Evolutionary conservation across 176 grass and related monocot species (phyloP).

Genomic region (Eleusine indica): DNA sequence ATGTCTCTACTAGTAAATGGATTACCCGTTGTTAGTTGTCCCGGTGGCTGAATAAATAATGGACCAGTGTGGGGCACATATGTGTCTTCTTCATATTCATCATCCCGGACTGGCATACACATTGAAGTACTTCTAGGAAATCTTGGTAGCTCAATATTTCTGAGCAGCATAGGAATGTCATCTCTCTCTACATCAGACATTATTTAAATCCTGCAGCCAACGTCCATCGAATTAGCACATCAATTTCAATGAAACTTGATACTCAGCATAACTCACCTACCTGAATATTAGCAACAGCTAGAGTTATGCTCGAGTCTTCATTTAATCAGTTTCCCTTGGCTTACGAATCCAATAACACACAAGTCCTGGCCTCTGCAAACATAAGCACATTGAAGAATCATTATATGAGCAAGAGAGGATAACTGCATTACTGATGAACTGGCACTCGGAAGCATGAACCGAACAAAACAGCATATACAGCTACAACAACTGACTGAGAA

Average conservation of each 20-base stretch:
- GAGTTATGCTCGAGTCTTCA: constrained; percentile 9
- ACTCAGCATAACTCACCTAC: neutral
- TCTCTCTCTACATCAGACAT: constrained; percentile 82
- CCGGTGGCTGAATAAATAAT: constrained; percentile 48
- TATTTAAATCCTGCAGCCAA: constrained; percentile 41
- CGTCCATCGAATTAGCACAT: neutral
- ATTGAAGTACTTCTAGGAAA: constrained; percentile 86
- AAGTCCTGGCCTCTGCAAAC: neutral
- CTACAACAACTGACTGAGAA: neutral
- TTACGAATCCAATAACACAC: neutral
- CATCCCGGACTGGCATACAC: constrained; percentile 71
- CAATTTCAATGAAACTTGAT: neutral
- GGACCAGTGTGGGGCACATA: constrained; percentile 73
- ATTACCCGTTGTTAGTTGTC: constrained; percentile 39
- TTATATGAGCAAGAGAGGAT: neutral
- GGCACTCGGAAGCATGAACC: neutral
- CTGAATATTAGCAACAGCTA: neutral
- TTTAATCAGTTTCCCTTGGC: neutral
- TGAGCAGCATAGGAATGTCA: constrained; percentile 64
- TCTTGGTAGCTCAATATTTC: constrained; percentile 68
- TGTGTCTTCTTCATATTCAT: constrained; percentile 52
- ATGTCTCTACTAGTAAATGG: constrained; percentile 51
- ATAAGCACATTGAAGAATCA: neutral
- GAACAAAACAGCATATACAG: neutral
- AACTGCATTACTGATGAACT: neutral